Evolutionary conservation across 2,329 filamentous ascomycete genomes (phyloP).

Genomic region (Colletotrichum acutatum): DNA sequence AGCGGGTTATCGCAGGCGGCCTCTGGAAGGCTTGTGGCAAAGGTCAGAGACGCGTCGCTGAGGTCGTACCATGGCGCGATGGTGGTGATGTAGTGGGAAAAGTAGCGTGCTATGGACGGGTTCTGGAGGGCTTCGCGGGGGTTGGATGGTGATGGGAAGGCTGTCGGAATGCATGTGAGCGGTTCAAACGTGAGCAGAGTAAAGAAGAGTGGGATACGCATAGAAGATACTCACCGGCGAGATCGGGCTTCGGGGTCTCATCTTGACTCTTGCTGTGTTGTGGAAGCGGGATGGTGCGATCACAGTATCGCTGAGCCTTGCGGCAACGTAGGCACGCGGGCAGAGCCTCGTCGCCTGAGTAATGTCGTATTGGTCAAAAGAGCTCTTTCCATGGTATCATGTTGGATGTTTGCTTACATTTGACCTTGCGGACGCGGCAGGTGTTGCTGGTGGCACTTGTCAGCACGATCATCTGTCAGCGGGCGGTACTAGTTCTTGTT

Average conservation of each 20-base stretch:
- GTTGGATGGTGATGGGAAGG: constrained; percentile 14
- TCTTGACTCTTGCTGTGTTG: background rate
- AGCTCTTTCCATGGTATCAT: background rate
- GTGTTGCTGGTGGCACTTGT: constrained; percentile 44
- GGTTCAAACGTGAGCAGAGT: background rate
- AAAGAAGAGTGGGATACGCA: background rate
- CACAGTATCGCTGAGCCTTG: constrained; percentile 47
- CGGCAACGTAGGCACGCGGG: constrained; percentile 48
- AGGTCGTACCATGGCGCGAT: constrained; percentile 61
- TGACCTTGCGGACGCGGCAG: constrained; percentile 50
- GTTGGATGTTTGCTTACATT: constrained; percentile 39
- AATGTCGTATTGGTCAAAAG: background rate
- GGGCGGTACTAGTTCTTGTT: background rate
- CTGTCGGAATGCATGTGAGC: background rate
- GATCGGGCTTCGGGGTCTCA: background rate
- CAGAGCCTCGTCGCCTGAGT: constrained; percentile 44
- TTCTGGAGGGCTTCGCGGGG: constrained; percentile 45
- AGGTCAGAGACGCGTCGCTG: constrained; percentile 49
- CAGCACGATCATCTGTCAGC: background rate
- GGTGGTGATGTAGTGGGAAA: constrained; percentile 51
- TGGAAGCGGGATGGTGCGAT: constrained; percentile 40
- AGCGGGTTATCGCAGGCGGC: constrained; percentile 52
- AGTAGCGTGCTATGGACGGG: constrained; percentile 47
- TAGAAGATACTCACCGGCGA: background rate
- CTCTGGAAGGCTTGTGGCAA: constrained; percentile 48